Conservation (phyloP, 2,329 filamentous ascomycete genomes). For the Lachnellula subtilissima region DNA sequence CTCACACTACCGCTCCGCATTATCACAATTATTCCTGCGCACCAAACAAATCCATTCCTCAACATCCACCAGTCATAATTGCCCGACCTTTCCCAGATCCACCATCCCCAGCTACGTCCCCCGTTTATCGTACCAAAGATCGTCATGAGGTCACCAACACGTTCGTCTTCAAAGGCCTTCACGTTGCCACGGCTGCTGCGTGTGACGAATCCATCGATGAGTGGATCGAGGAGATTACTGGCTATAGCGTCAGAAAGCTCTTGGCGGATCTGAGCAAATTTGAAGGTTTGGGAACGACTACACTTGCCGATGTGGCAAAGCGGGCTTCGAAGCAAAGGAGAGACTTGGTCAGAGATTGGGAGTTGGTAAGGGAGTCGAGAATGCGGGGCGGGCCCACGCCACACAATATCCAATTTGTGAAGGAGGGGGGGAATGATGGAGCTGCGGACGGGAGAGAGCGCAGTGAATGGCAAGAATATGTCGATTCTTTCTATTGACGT, state of each 20-base stretch:
- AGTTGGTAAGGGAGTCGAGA: constrained; percentile 13
- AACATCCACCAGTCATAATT: neutral
- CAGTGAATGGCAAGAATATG: too few species aligned
- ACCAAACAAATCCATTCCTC: neutral
- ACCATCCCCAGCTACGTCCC: neutral
- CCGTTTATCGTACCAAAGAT: neutral
- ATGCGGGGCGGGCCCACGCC: neutral
- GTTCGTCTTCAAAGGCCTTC: constrained; percentile 50
- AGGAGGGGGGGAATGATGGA: neutral
- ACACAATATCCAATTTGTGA: neutral
- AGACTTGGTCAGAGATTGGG: constrained; percentile 15
- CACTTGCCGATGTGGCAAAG: constrained; percentile 20
- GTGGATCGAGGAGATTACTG: constrained; percentile 47
- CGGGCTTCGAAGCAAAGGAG: constrained; percentile 21
- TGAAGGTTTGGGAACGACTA: constrained; percentile 37
- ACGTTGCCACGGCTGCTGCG: constrained; percentile 51
- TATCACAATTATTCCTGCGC: neutral
- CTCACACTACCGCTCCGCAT: neutral
- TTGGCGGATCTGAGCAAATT: constrained; percentile 50
- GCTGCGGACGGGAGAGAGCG: neutral
- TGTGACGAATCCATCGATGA: constrained; percentile 51
- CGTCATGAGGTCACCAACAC: constrained; percentile 37
- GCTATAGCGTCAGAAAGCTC: constrained; percentile 49
- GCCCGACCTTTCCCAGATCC: neutral
- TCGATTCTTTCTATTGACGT: too few species aligned